Conservation (phyloP, 768 basidiomycete species). For the Infundibulicybe gibba region DNA sequence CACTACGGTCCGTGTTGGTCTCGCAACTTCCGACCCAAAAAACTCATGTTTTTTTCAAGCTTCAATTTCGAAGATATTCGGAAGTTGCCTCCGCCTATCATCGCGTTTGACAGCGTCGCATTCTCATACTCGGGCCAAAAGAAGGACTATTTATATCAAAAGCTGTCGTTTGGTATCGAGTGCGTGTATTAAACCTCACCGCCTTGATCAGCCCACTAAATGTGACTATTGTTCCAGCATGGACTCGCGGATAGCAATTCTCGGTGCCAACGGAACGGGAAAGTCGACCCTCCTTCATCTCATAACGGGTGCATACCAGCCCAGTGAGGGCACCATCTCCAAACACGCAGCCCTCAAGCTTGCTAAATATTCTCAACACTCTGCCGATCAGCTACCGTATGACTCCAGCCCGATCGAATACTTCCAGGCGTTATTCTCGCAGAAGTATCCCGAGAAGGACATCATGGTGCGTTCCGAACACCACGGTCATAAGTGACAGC, state of each 20-base stretch:
- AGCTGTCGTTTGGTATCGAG: conserved; percentile 98
- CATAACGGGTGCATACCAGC: conserved; percentile 79
- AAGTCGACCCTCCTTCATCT: conserved; percentile 91
- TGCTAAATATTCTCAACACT: conserved; percentile 98
- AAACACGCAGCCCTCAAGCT: conserved; percentile 91
- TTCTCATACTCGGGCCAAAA: conserved; percentile 94
- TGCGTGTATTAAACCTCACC: conserved; percentile 23
- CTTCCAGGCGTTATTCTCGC: conserved; percentile 74
- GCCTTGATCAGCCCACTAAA: neutral
- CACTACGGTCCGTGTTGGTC: conserved; percentile 30
- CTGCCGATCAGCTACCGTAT: conserved; percentile 97
- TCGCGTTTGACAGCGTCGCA: conserved; percentile 92
- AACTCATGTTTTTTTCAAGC: conserved; percentile 12
- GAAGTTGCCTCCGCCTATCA: conserved; percentile 94
- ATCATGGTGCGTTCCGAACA: conserved; percentile 39
- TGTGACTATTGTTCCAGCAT: conserved; percentile 72
- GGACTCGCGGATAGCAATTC: conserved; percentile 93
- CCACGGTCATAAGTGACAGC: too few relatives aligned
- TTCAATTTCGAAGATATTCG: conserved; percentile 96
- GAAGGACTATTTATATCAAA: conserved; percentile 82
- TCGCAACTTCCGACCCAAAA: neutral
- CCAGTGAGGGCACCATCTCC: conserved; percentile 81
- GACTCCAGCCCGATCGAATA: conserved; percentile 90
- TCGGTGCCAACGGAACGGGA: conserved; percentile 94
- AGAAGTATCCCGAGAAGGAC: conserved; percentile 95